phyloP scores from a whole-genome alignment of 225 moss, liverwort and hornwort species.

The Rhytidiadelphus loreus region DNA sequence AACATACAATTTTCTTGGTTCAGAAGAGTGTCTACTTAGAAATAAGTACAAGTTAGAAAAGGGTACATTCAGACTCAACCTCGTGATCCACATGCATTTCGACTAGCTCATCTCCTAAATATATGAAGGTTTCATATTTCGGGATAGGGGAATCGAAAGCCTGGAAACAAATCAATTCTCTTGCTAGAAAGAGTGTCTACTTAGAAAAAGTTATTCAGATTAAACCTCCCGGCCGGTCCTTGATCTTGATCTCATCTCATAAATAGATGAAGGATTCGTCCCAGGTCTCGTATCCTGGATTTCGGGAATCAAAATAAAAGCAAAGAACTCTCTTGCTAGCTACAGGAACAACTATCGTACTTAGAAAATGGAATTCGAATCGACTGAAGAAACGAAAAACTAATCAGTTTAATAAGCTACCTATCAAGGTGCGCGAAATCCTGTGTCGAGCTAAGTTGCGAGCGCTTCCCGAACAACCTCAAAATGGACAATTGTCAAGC shows the following conservation, averaged over 20 bases:
- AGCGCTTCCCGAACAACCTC: background rate
- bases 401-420: background rate
- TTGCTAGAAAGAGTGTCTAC: background rate
- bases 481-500: background rate
- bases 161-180: background rate
- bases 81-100: background rate
- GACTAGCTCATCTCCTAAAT: background rate
- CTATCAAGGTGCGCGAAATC: no score
- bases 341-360: no score
- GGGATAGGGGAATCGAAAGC: background rate
- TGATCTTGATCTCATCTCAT: background rate
- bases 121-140: background rate
- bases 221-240: no score
- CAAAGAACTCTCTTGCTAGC: no score
- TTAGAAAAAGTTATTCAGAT: background rate
- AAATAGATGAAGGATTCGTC: background rate
- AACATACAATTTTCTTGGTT: background rate
- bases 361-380: background rate
- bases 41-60: background rate
- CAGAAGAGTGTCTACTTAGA: background rate
- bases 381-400: background rate
- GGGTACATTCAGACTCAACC: background rate
- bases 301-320: background rate
- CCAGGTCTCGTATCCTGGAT: background rate
- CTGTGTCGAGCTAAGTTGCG: background rate